Evolutionary conservation across 208 protist species (phyloP), one percentile per base, ranked within the genome.

Genomic region (Trypanosoma rangeli): DNA sequence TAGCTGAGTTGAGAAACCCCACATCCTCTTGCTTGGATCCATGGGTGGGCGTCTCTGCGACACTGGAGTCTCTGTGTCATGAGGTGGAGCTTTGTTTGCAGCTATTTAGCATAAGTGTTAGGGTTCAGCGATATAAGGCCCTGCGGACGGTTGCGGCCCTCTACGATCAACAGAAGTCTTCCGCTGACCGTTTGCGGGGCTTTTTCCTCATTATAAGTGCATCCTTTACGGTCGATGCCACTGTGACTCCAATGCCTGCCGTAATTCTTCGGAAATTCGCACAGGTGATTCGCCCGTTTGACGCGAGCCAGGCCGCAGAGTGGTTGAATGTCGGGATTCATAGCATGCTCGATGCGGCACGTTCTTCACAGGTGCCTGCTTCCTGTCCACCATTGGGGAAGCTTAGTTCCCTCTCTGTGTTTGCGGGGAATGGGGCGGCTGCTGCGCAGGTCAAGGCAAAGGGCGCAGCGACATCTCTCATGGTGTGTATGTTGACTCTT

Each of bases 81-180:
- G 64, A 76, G 3, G 64, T 75, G 26, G 70, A 68, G 16, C 55
- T 82, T 28, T 91, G 88, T 55, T 65, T 94, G 55, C 81, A 87
- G n/a, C 72, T 94, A 24, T 94, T 94, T 73, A 85, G 64, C 29
- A 74, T 74, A 0, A 31, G 29, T 20, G 73, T 79, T 8, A 73
- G 28, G 10, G 20, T 88, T 5, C 31, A 74, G 22, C 69, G 65
- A 15, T 72, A 62, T 26, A 84, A 79, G 68, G 88, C 84, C 0
- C 60, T 91, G 64, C 50, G 66, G 22, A 85, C 76, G 7, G 65
- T 90, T 20, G 54, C 74, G 5, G 53, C 55, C 61, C 84, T 94
- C n/a, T 94, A 94, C 65, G 61, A 72, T 9, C 28, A 59, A 59
- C 60, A 66, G 10, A 62, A 49, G 3, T 35, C 55, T 26, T 63